Evolutionary conservation across 129 eudicot species (phyloP), one percentile per base, ranked within the genome.

Genomic region (Flaveria robusta): DNA sequence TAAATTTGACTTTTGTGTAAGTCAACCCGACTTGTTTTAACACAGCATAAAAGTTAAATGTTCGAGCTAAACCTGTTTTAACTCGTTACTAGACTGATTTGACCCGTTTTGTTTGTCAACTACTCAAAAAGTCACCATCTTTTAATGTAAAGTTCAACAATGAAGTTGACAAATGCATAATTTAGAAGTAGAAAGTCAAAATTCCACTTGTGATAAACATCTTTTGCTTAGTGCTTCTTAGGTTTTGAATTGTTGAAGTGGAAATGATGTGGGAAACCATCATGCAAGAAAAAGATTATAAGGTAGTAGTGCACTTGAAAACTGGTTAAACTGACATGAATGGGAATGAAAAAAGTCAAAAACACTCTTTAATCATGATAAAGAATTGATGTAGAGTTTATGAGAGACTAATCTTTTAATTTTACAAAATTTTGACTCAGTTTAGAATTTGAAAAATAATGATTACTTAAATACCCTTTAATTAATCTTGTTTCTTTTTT

Each of bases 211-310:
- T 72, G 41, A 66, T 50, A 72, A 72, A 66, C 50, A 79, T 79
- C 79, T 64, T 54, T 29, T 66, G 79, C 11, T 64, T 80, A 73
- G 74, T 80, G 83, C 79, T 72, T 51, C 62, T 72, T 79, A 31
- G 78, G 74, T 72, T 49, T 80, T 73, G 41, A 18, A 66, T 65
- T 66, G 62, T 65, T 66, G 62, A 80, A 79, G 79, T 80, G 83
- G 83, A 41, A 74, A 39, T 72, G 83, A 80, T 73, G 31, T 65
- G 83, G 63, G 77, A 80, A 80, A 31, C 79, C 79, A 72, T 80
- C 49, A 72, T 65, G 67, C 7, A 69, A 58, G 0, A 41, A 23
- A 64, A 51, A 50, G 41, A 71, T 20, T 75, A 52, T 10, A 41
- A 29, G 42, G 16, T 68, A 41, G 27, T 77, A 77, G 66, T 66